Conservation (phyloP, 2,329 filamentous ascomycete genomes). For the Penicillium occitanis region DNA sequence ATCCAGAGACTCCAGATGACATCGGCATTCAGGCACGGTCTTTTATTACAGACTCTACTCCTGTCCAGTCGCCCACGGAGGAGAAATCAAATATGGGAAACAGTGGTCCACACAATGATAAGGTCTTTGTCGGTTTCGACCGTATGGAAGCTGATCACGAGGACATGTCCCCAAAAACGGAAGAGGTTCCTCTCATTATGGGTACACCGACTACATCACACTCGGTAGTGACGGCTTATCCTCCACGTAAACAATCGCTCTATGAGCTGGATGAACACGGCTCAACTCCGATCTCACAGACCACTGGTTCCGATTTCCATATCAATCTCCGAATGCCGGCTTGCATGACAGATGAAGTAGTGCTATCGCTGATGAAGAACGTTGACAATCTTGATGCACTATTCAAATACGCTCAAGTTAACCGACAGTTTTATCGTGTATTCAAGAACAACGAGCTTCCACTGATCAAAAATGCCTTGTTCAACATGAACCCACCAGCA, state of each 20-base stretch:
- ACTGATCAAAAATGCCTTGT: slow-evolving; percentile 53
- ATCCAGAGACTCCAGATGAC: slow-evolving; percentile 21
- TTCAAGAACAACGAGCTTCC: slow-evolving; percentile 59
- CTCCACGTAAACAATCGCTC: slow-evolving; percentile 22
- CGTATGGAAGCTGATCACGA: slow-evolving; percentile 7
- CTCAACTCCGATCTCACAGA: slow-evolving; percentile 24
- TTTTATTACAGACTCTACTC: slow-evolving; percentile 15
- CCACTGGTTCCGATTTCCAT: slow-evolving; percentile 19
- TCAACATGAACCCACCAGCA: slow-evolving; percentile 56
- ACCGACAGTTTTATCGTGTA: slow-evolving; percentile 56
- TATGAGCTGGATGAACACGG: slow-evolving; percentile 37
- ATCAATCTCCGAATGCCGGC: slow-evolving; percentile 39
- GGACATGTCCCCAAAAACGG: slow-evolving; percentile 1
- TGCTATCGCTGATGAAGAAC: slow-evolving; percentile 53
- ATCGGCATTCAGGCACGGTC: slow-evolving; percentile 10
- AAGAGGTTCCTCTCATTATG: slow-evolving; percentile 19
- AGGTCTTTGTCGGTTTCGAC: slow-evolving; percentile 15
- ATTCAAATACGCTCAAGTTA: slow-evolving; percentile 55
- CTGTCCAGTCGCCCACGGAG: slow-evolving; percentile 13
- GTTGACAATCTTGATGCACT: slow-evolving; percentile 55
- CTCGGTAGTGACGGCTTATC: neutral
- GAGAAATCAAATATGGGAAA: neutral
- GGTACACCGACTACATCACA: neutral
- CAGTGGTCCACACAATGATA: slow-evolving; percentile 5
- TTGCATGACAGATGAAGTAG: slow-evolving; percentile 50